A percentile compares a stretch with the other conserved stretches of the same genome.
Evolutionary conservation across 2,329 filamentous ascomycete species (phyloP).

Genomic region (Aspergillus sp.): DNA sequence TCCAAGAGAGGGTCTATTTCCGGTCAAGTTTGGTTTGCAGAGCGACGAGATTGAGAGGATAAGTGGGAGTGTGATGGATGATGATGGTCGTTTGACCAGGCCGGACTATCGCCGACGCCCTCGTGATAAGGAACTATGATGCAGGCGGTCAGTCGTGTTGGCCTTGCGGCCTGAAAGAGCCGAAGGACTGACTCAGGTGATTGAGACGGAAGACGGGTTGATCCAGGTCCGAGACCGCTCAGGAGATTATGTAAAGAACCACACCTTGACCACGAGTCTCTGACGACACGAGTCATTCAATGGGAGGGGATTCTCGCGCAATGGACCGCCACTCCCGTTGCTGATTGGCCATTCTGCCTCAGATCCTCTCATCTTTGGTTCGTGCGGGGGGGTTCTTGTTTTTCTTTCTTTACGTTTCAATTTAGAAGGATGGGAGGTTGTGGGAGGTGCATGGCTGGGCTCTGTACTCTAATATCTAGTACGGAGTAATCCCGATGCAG

Average conservation of each 20-base stretch:
- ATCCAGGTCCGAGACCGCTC: not conserved
- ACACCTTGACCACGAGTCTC: conserved; percentile 4
- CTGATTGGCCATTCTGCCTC: conserved; percentile 11
- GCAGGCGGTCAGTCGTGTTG: conserved; percentile 14
- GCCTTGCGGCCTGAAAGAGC: conserved; percentile 13
- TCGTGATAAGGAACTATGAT: conserved; percentile 18
- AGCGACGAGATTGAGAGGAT: not conserved
- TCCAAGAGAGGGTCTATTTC: not conserved
- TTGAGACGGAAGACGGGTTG: not conserved
- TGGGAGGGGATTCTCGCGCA: conserved; percentile 5
- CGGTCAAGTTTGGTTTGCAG: not conserved
- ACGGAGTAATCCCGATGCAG: too few relatives aligned
- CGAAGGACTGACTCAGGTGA: conserved; percentile 7
- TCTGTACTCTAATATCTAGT: too few relatives aligned
- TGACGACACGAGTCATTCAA: conserved; percentile 23
- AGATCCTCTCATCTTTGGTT: conserved; percentile 11
- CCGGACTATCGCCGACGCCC: conserved; percentile 3
- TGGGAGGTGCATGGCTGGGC: not conserved
- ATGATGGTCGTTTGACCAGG: not conserved
- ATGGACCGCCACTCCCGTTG: conserved; percentile 11
- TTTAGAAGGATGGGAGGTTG: not conserved
- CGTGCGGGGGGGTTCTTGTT: conserved; percentile 13
- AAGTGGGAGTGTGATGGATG: not conserved
- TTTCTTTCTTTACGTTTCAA: not conserved
- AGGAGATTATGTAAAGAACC: not conserved